Percentiles rank a stretch among this genome's conserved stretches.
These are phyloP conservation scores for Colletotrichum chrysophilum DNA, from an alignment of 2,329 filamentous ascomycete species.

Conservation along the genomic window DNA sequence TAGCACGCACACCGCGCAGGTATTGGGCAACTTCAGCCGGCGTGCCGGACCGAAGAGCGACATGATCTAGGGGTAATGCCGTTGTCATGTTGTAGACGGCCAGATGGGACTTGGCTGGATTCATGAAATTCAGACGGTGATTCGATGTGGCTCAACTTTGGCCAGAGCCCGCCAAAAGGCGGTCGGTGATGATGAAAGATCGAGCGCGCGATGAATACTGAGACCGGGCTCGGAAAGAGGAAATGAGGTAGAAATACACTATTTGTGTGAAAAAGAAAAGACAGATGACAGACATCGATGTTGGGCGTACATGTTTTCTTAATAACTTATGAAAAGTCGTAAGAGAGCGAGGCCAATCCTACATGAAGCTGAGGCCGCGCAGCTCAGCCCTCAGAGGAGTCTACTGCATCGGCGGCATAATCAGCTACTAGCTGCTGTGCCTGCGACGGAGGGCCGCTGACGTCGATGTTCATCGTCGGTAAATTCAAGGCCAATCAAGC, in stretches of 20 bases:
- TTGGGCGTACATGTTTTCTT: not conserved
- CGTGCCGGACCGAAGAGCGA: not conserved
- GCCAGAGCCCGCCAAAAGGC: not conserved
- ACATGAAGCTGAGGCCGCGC: not conserved
- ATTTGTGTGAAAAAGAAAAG: not conserved
- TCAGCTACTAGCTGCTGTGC: not conserved
- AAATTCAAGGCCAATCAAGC: not conserved
- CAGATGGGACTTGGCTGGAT: not conserved
- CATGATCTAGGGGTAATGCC: not conserved
- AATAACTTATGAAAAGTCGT: not conserved
- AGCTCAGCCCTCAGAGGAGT: not conserved
- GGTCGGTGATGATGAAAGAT: not conserved
- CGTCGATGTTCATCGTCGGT: not conserved
- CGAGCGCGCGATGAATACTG: not conserved
- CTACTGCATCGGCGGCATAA: not conserved
- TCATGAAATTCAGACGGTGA: not conserved
- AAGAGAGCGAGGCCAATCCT: not conserved
- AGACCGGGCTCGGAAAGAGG: not conserved
- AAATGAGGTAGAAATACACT: not conserved
- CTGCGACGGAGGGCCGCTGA: not conserved
- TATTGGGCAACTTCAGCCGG: not conserved
- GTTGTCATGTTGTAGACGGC: not conserved
- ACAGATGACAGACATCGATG: not conserved
- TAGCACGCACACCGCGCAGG: not conserved
- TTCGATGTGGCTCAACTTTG: not conserved